phyloP scores from a whole-genome alignment of 2,329 filamentous ascomycete species.

The Bimuria novae-zelandiae region DNA sequence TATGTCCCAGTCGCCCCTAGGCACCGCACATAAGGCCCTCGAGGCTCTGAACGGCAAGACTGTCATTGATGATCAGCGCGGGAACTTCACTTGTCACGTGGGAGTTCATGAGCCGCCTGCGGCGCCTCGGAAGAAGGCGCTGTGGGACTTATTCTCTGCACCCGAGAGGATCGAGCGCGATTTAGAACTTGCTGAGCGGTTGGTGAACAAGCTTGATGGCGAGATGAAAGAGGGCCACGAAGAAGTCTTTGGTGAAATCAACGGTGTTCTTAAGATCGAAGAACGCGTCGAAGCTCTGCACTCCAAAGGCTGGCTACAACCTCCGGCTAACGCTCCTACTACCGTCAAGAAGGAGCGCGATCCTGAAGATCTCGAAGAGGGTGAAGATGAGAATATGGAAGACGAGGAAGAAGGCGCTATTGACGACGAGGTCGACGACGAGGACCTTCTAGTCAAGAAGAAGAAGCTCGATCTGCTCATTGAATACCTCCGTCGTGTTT shows the following conservation, averaged over 20 bases:
- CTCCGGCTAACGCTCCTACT: conserved; percentile 59
- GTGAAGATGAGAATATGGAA: conserved; percentile 65
- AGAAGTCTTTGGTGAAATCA: conserved; percentile 45
- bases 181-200: conserved; percentile 76
- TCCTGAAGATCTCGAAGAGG: conserved; percentile 71
- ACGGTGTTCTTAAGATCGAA: conserved; percentile 80
- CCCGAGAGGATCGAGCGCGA: conserved; percentile 94
- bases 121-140: conserved; percentile 86
- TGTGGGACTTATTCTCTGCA: conserved; percentile 95
- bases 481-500: conserved; percentile 93
- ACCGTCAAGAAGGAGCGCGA: conserved; percentile 65
- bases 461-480: conserved; percentile 96
- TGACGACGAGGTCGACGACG: conserved; percentile 84
- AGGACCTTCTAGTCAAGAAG: conserved; percentile 88
- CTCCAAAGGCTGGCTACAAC: conserved; percentile 75
- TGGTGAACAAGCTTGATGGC: conserved; percentile 82
- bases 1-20: conserved; percentile 40
- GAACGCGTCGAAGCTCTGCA: conserved; percentile 83
- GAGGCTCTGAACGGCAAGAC: conserved; percentile 98
- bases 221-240: conserved; percentile 75
- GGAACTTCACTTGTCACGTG: conserved; percentile 97
- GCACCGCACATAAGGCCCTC: conserved; percentile 80
- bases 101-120: conserved; percentile 90
- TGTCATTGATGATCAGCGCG: conserved; percentile 89
- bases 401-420: conserved; percentile 68